Base-by-base conservation (phyloP, 1,284 basidiomycete genomes). In the Rhodotorula glutinis region DNA sequence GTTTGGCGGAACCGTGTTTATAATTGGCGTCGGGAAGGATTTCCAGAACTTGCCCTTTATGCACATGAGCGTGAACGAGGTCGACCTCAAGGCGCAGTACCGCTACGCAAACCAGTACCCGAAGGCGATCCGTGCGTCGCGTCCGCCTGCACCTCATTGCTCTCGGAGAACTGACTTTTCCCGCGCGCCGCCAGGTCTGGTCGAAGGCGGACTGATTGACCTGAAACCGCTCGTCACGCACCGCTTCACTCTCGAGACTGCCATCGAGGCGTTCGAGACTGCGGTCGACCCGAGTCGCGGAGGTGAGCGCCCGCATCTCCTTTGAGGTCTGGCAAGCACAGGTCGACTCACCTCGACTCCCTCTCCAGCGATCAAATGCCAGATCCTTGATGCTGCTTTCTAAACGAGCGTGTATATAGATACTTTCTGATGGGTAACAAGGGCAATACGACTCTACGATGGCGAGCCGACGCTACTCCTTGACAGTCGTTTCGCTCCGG, bases 161-260 rank as follows among this genome's bases (percentile, higher is more conserved):
- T 9, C 57, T 14, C 7, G 9, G 11, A 38, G 19, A 19, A 4
- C 19, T 10, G 10, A 25, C 21, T 40, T 40, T 40, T 10, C 38
- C 53, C 7, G 19, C 29, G 30, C 41, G 23, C 27, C 14, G 19
- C 30, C 11, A 60, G 57, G 89, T 27, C 84, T 96, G 49, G 89
- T 88, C 44, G 81, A 87, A 17, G 84, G 84, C 67, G 90, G 90
- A 55, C 87, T 88, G 77, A 85, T 96, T 76, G 83, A 95, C 79
- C 82, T 96, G 72, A 92, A 90, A 79, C 88, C 91, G 19, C 83
- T 97, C 49, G 89, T 96, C 60, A 92, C 92, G 10, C 91, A 93
- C 78, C 83, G 87, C 38, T 94, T 88, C 80, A 77, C 83, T 25
- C 88, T 95, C 74, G 83, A 87, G 53, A 80, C 89, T 51, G 90